A percentile compares a stretch with the other conserved stretches of the same genome.
phyloP scores from a whole-genome alignment of 495 filamentous ascomycete genomes.

The Penicillium herquei region DNA sequence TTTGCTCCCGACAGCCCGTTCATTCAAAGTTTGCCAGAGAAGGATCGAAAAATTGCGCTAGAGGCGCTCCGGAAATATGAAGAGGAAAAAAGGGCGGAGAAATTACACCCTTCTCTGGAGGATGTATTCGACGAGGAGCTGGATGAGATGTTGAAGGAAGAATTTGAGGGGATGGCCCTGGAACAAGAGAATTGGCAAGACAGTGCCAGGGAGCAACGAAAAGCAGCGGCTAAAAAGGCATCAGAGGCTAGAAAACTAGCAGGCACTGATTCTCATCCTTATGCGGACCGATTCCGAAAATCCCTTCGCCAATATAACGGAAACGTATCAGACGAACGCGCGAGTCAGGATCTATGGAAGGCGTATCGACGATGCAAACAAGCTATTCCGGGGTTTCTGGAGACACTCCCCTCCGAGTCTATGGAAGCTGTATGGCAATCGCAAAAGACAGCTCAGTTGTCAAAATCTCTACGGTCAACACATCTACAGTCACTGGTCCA shows the following conservation, averaged over 20 bases:
- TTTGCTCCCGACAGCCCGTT: conserved; percentile 44
- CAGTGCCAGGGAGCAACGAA: conserved; percentile 18
- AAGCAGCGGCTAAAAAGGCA: conserved; percentile 17
- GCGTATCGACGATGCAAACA: conserved; percentile 47
- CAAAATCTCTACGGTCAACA: conserved; percentile 42
- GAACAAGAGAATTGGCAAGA: conserved; percentile 41
- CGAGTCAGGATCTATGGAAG: conserved; percentile 40
- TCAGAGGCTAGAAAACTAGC: conserved; percentile 21
- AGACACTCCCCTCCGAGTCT: conserved; percentile 33
- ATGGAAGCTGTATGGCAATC: conserved; percentile 44
- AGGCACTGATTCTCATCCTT: conserved; percentile 28
- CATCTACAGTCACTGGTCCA: conserved; percentile 59
- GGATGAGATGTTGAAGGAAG: conserved; percentile 41
- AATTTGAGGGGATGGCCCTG: conserved; percentile 38
- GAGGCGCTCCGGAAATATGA: conserved; percentile 45
- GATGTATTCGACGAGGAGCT: conserved; percentile 47
- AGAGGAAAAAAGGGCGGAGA: conserved; percentile 25
- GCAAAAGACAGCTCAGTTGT: conserved; percentile 47
- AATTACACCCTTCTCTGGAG: conserved; percentile 26
- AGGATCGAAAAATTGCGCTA: conserved; percentile 39
- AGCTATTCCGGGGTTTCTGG: conserved; percentile 35
- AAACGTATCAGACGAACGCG: conserved; percentile 25
- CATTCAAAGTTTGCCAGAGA: conserved; percentile 39
- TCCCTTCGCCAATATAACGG: conserved; percentile 23
- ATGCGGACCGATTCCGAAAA: conserved; percentile 34